Evolutionary conservation across 495 filamentous ascomycete species (phyloP), one percentile per base, ranked within the genome.

Genomic region (Lichenothelia convexa): DNA sequence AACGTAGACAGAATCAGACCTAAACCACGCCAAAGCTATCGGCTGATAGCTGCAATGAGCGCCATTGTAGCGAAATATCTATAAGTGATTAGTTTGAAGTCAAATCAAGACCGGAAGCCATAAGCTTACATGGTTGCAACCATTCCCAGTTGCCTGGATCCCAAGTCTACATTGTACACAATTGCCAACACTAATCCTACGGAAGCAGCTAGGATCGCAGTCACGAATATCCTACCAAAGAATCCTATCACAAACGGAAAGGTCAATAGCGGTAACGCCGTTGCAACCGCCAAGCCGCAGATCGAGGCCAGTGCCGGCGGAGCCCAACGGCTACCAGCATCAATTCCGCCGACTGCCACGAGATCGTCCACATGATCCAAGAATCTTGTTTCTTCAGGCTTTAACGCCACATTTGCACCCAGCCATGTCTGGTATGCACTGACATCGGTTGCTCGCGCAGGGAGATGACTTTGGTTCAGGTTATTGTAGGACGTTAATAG

Each of bases 341-440:
- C 15, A 11, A 13, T 13, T 11, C 24, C 9, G 1, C 1, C 24
- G 17, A 36, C 12, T 11, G n/a, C 7, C 9, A 11, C 41, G n/a
- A 91, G 68, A 45, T 91, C 82, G 5, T 67, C 59, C 15, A 58
- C 49, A 15, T 70, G 57, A 23, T 79, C 65, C 4, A 91, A 60
- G 50, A 86, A 87, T 24, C 62, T 65, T 1, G 70, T 64, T 50
- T 87, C 82, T n/a, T 53, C 49, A 15, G 71, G 64, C 16, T 67
- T 68, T 36, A 87, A 66, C 8, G 78, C 78, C 15, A 55, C 56
- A 24, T 73, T 58, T 5, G 58, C 59, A 20, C 62, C 59, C 45
- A 87, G 72, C 62, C 78, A 91, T 18, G 49, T 50, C 20, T 68
- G 69, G 51, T 87, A 91, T 27, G 61, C 59, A 6, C 63, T 51